Conservation (phyloP, 768 basidiomycete genomes). For the Termitomyces sp. region DNA sequence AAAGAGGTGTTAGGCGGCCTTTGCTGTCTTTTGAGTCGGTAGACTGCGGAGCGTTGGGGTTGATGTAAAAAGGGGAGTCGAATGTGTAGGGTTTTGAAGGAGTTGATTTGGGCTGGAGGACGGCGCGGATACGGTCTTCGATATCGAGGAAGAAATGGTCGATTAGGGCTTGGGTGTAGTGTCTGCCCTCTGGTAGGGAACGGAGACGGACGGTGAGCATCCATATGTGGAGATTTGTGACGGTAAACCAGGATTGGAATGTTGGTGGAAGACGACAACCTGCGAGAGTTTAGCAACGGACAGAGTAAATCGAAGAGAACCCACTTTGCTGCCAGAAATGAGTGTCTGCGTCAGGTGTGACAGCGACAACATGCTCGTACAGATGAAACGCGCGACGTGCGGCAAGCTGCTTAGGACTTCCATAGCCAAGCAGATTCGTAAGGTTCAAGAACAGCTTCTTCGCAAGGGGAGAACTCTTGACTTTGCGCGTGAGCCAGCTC, state of each 20-base stretch:
- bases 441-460: slow-evolving; percentile 44
- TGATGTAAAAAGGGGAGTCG: slow-evolving; percentile 41
- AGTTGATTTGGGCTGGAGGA: slow-evolving; percentile 58
- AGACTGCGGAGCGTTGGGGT: slow-evolving; percentile 35
- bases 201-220: slow-evolving; percentile 86
- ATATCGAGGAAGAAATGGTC: slow-evolving; percentile 96
- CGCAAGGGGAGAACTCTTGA: slow-evolving; percentile 47
- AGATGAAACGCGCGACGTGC: slow-evolving; percentile 55
- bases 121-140: slow-evolving; percentile 83
- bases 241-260: slow-evolving; percentile 95
- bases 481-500: slow-evolving; percentile 54
- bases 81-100: slow-evolving; percentile 45
- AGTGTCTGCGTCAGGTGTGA: slow-evolving; percentile 54
- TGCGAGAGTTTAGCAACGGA: slow-evolving; percentile 27
- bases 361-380: slow-evolving; percentile 55
- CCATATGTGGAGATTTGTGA: slow-evolving; percentile 93
- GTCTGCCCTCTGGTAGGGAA: slow-evolving; percentile 67
- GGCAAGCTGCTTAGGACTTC: slow-evolving; percentile 57
- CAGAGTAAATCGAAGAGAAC: slow-evolving; percentile 2
- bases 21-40: slow-evolving; percentile 13
- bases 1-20: slow-evolving; percentile 22
- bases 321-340: slow-evolving; percentile 68
- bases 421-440: slow-evolving; percentile 55
- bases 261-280: slow-evolving; percentile 86
- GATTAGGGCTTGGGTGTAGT: slow-evolving; percentile 78